phyloP scores from a whole-genome alignment of 305 asterid genomes.

The Plantago coronopus region DNA sequence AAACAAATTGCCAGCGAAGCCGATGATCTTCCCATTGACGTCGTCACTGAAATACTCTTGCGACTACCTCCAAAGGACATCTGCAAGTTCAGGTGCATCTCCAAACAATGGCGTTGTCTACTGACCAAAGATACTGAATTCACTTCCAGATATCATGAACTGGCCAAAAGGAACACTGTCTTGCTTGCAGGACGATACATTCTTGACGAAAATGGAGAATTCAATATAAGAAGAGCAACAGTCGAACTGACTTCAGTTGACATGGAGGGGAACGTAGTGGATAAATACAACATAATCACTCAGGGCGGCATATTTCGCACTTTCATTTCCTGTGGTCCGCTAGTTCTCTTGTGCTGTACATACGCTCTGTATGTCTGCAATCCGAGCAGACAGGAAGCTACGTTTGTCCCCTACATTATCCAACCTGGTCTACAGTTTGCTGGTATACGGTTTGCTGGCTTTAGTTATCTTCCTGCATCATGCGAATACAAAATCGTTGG shows the following conservation, averaged over 20 bases:
- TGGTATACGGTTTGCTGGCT: conserved; percentile 6
- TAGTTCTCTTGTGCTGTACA: conserved; percentile 11
- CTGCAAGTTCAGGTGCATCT: conserved; percentile 27
- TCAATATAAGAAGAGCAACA: neutral
- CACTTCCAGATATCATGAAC: conserved; percentile 1
- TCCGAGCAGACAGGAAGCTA: conserved; percentile 9
- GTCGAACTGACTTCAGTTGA: conserved; percentile 18
- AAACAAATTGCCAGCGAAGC: neutral
- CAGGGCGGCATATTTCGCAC: conserved; percentile 6
- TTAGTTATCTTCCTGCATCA: neutral
- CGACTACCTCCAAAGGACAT: conserved; percentile 21
- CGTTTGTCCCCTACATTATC: conserved; percentile 5
- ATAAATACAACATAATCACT: conserved; percentile 4
- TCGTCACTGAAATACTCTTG: conserved; percentile 25
- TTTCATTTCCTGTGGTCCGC: conserved; percentile 19
- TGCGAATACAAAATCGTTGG: conserved; percentile 12
- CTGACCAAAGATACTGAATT: conserved; percentile 19
- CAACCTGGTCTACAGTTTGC: neutral
- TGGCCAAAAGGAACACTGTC: conserved; percentile 9
- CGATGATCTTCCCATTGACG: conserved; percentile 20
- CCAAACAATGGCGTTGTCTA: conserved; percentile 23
- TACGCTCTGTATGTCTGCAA: conserved; percentile 11
- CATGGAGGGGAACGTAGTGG: conserved; percentile 9
- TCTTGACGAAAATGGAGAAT: conserved; percentile 2
- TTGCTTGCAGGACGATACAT: conserved; percentile 6